These are phyloP conservation scores for Pseudogymnoascus sp. DNA, from an alignment of 2,329 filamentous ascomycete species.

Conservation along the genomic window DNA sequence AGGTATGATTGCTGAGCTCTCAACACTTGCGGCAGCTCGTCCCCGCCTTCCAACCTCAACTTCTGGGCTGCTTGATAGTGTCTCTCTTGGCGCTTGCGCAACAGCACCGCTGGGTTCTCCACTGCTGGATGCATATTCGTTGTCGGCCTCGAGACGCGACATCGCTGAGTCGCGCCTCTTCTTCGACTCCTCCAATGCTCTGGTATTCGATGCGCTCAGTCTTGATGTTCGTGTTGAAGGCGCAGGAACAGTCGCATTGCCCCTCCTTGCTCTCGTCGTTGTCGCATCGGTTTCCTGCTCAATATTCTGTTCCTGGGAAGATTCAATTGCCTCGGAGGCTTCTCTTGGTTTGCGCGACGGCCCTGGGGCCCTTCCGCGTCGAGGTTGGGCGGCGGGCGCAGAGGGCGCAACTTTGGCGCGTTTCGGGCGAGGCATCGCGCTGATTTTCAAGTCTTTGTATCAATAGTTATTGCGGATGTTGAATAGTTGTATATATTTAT, in stretches of 20 bases:
- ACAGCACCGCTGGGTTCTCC: constrained; percentile 19
- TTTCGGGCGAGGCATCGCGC: constrained; percentile 29
- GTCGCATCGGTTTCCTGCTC: constrained; percentile 21
- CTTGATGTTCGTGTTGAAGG: neutral
- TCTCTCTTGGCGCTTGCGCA: constrained; percentile 17
- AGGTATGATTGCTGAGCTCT: constrained; percentile 40
- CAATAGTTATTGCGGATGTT: constrained; percentile 1
- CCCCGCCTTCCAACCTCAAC: constrained; percentile 18
- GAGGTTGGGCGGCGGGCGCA: constrained; percentile 17
- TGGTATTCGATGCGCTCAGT: neutral
- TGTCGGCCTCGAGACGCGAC: constrained; percentile 10
- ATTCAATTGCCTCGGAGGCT: constrained; percentile 14
- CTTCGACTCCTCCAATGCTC: constrained; percentile 6
- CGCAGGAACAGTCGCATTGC: neutral
- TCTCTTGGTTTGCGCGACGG: neutral
- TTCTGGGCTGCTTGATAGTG: constrained; percentile 26
- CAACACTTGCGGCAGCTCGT: constrained; percentile 22
- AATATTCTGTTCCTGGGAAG: constrained; percentile 27
- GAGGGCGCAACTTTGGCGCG: constrained; percentile 29
- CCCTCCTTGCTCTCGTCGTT: constrained; percentile 5
- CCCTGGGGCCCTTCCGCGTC: constrained; percentile 13
- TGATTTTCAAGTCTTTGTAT: neutral
- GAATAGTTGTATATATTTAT: constrained; percentile 7
- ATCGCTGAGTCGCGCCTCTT: constrained; percentile 9
- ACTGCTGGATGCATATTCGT: constrained; percentile 19